Conservation (phyloP, 441 rosid species). For the Capsella rubella region DNA sequence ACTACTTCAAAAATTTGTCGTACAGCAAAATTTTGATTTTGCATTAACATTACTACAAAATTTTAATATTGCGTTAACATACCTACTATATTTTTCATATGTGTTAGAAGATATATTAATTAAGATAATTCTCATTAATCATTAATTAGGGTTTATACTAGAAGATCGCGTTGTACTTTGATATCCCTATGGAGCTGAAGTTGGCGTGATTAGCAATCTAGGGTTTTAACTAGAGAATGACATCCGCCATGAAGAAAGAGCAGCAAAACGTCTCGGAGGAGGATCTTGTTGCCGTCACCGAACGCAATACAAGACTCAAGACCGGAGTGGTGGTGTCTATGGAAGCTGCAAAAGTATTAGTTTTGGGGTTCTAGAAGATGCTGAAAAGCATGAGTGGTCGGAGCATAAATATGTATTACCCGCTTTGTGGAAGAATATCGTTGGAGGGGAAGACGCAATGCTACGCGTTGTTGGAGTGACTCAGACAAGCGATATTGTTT, state of each 20-base stretch:
- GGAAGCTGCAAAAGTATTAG: not conserved
- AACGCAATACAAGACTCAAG: not conserved
- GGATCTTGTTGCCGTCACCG: not conserved
- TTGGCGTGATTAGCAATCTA: not conserved
- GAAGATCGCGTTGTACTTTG: too few relatives aligned
- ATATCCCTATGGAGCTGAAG: too few relatives aligned
- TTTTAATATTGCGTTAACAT: too few relatives aligned
- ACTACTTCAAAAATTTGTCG: too few relatives aligned
- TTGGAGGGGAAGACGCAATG: not conserved
- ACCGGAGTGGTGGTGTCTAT: not conserved
- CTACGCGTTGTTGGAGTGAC: not conserved
- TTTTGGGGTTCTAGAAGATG: not conserved
- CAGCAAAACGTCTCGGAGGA: not conserved
- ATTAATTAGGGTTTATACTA: too few relatives aligned
- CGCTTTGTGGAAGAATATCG: not conserved
- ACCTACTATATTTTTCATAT: too few relatives aligned
- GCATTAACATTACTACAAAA: too few relatives aligned
- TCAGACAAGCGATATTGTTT: not conserved
- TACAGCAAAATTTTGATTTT: too few relatives aligned
- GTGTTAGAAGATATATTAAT: too few relatives aligned
- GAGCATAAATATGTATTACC: not conserved
- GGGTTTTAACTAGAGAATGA: not conserved
- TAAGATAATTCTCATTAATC: too few relatives aligned
- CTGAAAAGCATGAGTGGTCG: not conserved
- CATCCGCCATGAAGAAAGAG: not conserved